A percentile compares a stretch with the other conserved stretches of the same genome.
Conservation (phyloP, 176 grass and related monocot genomes). For the Oropetium thomaeum region DNA sequence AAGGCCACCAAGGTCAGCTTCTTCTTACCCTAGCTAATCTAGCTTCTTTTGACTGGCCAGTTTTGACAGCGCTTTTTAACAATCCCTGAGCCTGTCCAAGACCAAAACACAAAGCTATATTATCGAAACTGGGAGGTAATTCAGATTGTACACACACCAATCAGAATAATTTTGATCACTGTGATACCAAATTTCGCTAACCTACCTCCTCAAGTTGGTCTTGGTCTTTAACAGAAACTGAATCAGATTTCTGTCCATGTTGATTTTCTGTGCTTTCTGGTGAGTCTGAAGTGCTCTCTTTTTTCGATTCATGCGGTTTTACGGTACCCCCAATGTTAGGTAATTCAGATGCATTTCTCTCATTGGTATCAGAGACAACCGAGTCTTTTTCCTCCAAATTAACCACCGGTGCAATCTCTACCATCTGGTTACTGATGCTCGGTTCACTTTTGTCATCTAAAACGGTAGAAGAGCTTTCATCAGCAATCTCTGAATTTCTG, state of each 20-base stretch:
- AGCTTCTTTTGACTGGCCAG: conserved; percentile 98
- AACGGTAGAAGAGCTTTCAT: conserved; percentile 38
- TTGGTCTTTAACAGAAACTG: conserved; percentile 63
- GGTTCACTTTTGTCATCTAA: conserved; percentile 32
- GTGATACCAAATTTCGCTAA: conserved; percentile 1
- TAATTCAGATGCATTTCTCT: conserved; percentile 53
- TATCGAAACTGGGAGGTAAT: neutral
- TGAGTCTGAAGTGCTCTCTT: conserved; percentile 51
- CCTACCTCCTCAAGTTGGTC: conserved; percentile 97
- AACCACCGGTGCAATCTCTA: conserved; percentile 41
- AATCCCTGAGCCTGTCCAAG: conserved; percentile 84
- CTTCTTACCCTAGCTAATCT: conserved; percentile 94
- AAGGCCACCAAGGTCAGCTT: conserved; percentile 26
- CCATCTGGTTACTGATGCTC: conserved; percentile 32
- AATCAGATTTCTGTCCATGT: conserved; percentile 56
- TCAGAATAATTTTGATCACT: conserved; percentile 21
- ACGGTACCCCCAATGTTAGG: conserved; percentile 28
- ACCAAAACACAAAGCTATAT: conserved; percentile 32
- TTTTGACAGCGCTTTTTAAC: conserved; percentile 85
- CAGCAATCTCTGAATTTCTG: conserved; percentile 27
- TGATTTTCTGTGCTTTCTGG: conserved; percentile 45
- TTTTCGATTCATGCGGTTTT: conserved; percentile 48
- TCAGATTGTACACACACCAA: conserved; percentile 11
- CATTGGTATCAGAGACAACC: conserved; percentile 39
- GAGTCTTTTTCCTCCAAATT: conserved; percentile 48